These are phyloP conservation scores for Wickerhamomyces bovis DNA, from an alignment of 805 yeast genomes.

Conservation along the genomic window DNA sequence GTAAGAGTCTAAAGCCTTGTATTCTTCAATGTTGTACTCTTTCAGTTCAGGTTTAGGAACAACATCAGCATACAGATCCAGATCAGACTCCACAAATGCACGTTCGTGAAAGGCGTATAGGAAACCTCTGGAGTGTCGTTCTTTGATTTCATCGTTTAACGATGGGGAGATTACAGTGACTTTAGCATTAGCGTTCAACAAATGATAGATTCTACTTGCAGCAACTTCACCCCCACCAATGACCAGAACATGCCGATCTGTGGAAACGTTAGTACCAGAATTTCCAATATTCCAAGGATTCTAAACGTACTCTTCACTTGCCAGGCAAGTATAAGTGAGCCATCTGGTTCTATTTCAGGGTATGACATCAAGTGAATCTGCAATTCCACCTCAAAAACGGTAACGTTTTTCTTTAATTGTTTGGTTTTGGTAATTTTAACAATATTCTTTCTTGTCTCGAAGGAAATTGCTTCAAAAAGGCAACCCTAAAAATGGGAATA, in stretches of 20 bases:
- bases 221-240: slow-evolving; percentile 82
- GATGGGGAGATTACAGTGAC: slow-evolving; percentile 56
- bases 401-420: too few relatives aligned
- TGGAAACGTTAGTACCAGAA: slow-evolving; percentile 2
- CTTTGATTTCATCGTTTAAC: slow-evolving; percentile 29
- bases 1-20: slow-evolving; percentile 24
- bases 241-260: slow-evolving; percentile 56
- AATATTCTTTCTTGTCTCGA: too few relatives aligned
- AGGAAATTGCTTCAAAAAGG: too few relatives aligned
- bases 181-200: slow-evolving; percentile 63
- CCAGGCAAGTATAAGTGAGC: slow-evolving; percentile 67
- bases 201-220: slow-evolving; percentile 57
- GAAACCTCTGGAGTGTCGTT: slow-evolving; percentile 34
- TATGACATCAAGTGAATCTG: background rate
- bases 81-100: slow-evolving; percentile 41
- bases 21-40: slow-evolving; percentile 17
- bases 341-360: slow-evolving; percentile 31
- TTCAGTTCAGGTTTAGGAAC: slow-evolving; percentile 6
- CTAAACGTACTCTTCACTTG: slow-evolving; percentile 49
- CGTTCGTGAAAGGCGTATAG: slow-evolving; percentile 37
- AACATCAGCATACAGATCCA: slow-evolving; percentile 40
- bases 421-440: too few relatives aligned
- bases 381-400: background rate
- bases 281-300: background rate
- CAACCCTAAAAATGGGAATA: too few relatives aligned